Evolutionary conservation across 1,284 basidiomycete genomes (phyloP), one percentile per base, ranked within the genome.

Genomic region (Hemileccinum hortonii): DNA sequence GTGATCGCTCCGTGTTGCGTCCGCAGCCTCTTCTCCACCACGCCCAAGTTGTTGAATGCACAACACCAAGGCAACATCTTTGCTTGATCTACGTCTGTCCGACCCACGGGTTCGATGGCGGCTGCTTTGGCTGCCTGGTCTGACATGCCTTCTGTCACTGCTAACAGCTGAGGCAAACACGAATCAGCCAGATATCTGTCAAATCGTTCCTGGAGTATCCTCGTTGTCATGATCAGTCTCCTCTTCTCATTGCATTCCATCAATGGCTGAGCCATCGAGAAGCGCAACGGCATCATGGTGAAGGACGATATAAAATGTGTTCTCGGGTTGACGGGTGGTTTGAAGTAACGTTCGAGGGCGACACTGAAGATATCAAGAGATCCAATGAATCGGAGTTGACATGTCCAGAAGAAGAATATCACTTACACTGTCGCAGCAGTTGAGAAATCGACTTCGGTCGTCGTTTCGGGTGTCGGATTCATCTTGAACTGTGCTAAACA

Each of bases 321-420:
- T 44, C 2, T 57, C 8, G 59, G 54, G 14, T 62, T 3, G 26
- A 61, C 41, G 1, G 58, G 62, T 6, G 54, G 58, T 40, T 61
- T 52, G 33, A 61, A 41, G 39, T 60, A 62, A 2, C 59, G 60
- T 26, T 64, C 60, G 12, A 64, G 61, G 21, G 57, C 47, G 14
- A 54, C 50, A 10, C 60, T 64, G 9, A 14, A 44, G 24, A 4
- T n/a, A 15, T 26, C 26, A 26, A 9, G 5, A 1, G 9, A 42
- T 19, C 6, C 7, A 22, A 9, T 30, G 32, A 10, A 15, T 0
- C 9, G 6, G 16, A 14, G 15, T 39, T 21, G 29, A 38, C 6
- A 8, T 10, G 16, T 11, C 10, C 4, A 18, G 24, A 3, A 18
- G 6, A 15, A 12, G 32, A 32, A n/a, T 7, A 46, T 18, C 12